Percentiles rank a stretch among this genome's conserved stretches.
These are phyloP conservation scores for Exophiala aquamarina DNA, from an alignment of 2,329 filamentous ascomycete genomes.

Conservation along the genomic window DNA sequence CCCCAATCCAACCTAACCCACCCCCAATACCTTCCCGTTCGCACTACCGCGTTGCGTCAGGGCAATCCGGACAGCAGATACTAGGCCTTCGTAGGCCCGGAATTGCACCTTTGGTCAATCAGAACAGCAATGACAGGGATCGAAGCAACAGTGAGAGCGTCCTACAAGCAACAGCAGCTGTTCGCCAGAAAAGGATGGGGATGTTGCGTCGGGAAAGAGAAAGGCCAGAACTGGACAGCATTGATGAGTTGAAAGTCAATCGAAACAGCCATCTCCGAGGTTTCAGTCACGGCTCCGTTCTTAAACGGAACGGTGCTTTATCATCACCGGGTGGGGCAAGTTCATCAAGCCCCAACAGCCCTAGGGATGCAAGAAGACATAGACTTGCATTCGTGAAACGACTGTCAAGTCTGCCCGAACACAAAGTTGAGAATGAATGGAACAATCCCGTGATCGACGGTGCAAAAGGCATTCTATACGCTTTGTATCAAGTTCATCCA, in stretches of 20 bases:
- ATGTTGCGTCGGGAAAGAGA: slow-evolving; percentile 58
- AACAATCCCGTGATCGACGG: slow-evolving; percentile 55
- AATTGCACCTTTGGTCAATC: slow-evolving; percentile 60
- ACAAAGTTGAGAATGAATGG: slow-evolving; percentile 49
- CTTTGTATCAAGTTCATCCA: slow-evolving; percentile 52
- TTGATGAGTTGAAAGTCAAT: slow-evolving; percentile 53
- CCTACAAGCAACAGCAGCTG: slow-evolving; percentile 45
- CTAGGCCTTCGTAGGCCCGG: slow-evolving; percentile 65
- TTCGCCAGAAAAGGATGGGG: slow-evolving; percentile 60
- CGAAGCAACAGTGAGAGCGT: slow-evolving; percentile 64
- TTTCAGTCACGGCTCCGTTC: slow-evolving; percentile 57
- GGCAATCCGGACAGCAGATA: slow-evolving; percentile 39
- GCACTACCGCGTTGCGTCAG: slow-evolving; percentile 65
- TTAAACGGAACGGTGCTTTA: slow-evolving; percentile 38
- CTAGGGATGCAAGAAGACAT: slow-evolving; percentile 41
- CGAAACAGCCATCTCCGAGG: slow-evolving; percentile 57
- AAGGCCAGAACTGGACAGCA: slow-evolving; percentile 50
- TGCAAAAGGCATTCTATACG: slow-evolving; percentile 56
- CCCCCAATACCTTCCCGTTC: slow-evolving; percentile 79
- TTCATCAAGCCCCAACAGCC: slow-evolving; percentile 46
- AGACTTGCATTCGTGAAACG: slow-evolving; percentile 49
- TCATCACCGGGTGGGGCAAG: slow-evolving; percentile 33
- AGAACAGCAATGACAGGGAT: slow-evolving; percentile 63
- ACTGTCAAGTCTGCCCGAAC: slow-evolving; percentile 58
- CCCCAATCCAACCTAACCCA: slow-evolving; percentile 46